Evolutionary conservation across 495 filamentous ascomycete species (phyloP).

Genomic region (Lentithecium fluviatile): DNA sequence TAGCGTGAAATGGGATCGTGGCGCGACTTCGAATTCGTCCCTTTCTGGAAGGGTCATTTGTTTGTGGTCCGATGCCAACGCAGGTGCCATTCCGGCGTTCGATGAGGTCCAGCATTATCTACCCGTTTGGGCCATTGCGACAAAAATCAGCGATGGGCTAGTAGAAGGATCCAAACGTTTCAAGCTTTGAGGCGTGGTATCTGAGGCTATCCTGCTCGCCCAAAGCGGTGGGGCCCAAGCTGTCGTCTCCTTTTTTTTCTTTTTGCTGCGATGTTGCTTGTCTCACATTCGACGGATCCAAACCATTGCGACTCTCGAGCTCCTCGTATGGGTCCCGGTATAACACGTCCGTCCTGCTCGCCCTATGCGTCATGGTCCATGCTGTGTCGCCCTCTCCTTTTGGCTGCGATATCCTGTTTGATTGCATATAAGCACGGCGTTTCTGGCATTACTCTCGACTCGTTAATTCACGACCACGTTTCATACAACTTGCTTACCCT

Average conservation of each 20-base stretch:
- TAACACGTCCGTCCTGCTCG: too few species aligned
- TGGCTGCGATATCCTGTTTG: constrained; percentile 16
- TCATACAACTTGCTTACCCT: neutral
- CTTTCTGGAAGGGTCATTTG: constrained; percentile 73
- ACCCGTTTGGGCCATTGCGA: constrained; percentile 74
- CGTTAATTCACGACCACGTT: constrained; percentile 21
- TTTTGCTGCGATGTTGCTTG: neutral
- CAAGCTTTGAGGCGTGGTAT: constrained; percentile 40
- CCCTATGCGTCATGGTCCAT: too few species aligned
- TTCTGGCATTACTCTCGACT: constrained; percentile 15
- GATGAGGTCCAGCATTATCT: constrained; percentile 75
- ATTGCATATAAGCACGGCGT: constrained; percentile 26
- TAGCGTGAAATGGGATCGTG: constrained; percentile 63
- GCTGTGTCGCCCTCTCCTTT: too few species aligned
- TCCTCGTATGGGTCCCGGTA: too few species aligned
- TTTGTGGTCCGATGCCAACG: constrained; percentile 85
- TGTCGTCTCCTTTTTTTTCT: constrained; percentile 17
- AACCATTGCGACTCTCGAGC: too few species aligned
- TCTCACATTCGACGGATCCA: too few species aligned
- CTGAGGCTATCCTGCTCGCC: constrained; percentile 23
- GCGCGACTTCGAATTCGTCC: constrained; percentile 43
- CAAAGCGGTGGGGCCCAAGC: constrained; percentile 17
- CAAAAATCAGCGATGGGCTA: constrained; percentile 74
- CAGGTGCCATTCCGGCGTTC: constrained; percentile 75
- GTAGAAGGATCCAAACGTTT: constrained; percentile 71